These are phyloP conservation scores for Daldinia sp. DNA, from an alignment of 2,329 filamentous ascomycete species.

Conservation along the genomic window DNA sequence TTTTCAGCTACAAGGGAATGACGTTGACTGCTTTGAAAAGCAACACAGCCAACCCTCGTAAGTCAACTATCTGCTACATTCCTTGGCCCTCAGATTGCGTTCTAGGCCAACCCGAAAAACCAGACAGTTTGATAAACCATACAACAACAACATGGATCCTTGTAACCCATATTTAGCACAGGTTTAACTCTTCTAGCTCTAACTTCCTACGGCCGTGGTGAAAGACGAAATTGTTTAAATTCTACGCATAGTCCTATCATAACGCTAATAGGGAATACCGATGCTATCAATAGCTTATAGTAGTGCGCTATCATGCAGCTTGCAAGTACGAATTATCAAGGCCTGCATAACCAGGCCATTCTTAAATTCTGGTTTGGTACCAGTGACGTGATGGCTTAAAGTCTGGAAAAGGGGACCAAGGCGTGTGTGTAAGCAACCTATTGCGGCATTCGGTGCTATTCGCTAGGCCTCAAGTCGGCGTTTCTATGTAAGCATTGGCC, in stretches of 20 bases:
- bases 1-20: background rate
- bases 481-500: slow-evolving; percentile 19
- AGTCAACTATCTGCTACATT: background rate
- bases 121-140: too few species aligned
- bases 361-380: slow-evolving; percentile 11
- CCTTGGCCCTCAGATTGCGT: background rate
- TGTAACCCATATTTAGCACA: slow-evolving; percentile 2
- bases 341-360: background rate
- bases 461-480: slow-evolving; percentile 27
- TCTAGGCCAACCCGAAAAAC: background rate
- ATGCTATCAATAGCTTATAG: background rate
- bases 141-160: background rate
- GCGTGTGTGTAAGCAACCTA: slow-evolving; percentile 17
- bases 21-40: background rate
- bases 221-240: background rate
- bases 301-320: background rate
- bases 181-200: background rate
- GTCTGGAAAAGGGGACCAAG: slow-evolving; percentile 2
- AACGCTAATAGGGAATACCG: background rate
- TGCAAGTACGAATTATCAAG: background rate
- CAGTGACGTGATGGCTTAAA: slow-evolving; percentile 18
- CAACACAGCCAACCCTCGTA: background rate
- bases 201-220: background rate
- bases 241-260: background rate
- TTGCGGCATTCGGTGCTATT: slow-evolving; percentile 10